Evolutionary conservation across 202 grass and related monocot genomes (phyloP).

Genomic region (Panicum virgatum): DNA sequence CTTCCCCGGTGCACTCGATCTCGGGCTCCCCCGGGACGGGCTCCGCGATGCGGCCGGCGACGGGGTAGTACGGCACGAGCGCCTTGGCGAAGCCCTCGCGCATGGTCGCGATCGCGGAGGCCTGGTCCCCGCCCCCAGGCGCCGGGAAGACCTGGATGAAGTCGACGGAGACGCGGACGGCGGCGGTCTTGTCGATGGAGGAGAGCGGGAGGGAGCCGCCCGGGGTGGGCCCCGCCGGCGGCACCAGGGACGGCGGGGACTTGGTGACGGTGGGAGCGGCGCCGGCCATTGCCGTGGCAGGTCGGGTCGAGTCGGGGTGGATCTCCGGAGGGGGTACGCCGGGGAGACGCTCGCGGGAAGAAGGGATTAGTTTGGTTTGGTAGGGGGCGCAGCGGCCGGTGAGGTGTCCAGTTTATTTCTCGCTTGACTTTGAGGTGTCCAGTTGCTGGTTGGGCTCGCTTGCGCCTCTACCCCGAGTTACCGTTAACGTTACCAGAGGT

Average conservation of each 20-base stretch:
- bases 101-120: conserved; percentile 20
- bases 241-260: conserved; percentile 47
- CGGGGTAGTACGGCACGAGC: conserved; percentile 70
- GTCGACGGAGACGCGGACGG: conserved; percentile 68
- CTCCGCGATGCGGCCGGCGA: conserved; percentile 62
- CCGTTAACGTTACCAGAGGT: too few relatives aligned
- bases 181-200: conserved; percentile 67
- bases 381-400: not conserved
- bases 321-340: not conserved
- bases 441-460: not conserved
- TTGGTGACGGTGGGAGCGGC: conserved; percentile 54
- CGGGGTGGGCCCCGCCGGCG: conserved; percentile 47
- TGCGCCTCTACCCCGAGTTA: too few relatives aligned
- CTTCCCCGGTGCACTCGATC: conserved; percentile 63
- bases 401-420: not conserved
- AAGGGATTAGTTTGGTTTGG: not conserved
- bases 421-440: not conserved
- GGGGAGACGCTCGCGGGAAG: conserved; percentile 20
- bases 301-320: not conserved
- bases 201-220: conserved; percentile 60
- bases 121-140: not conserved
- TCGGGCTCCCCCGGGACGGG: conserved; percentile 45
- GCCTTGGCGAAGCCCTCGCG: conserved; percentile 59
- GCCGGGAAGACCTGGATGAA: conserved; percentile 72
- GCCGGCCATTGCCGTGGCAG: conserved; percentile 25